Evolutionary conservation across 768 basidiomycete species (phyloP), one percentile per base, ranked within the genome.

Genomic region (Suillus hirtellus): DNA sequence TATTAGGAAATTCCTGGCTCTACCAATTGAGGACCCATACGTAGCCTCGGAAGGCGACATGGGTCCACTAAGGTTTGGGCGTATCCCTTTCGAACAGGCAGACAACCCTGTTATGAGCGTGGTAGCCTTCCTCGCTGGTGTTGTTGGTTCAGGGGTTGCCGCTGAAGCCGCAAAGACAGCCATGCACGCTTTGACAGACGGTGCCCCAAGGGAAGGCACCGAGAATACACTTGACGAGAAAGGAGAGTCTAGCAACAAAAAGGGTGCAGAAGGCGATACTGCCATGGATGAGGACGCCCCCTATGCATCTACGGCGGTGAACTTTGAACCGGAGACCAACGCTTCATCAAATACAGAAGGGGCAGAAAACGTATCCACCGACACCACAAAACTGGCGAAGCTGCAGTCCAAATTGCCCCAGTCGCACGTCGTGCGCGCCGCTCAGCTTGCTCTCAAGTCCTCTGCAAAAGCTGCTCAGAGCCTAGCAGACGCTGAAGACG

Each of bases 101-200:
- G 97, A 99, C 71, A 99, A 99, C 71, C 97, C 97, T 0, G 94
- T 99, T 19, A 95, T 99, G 95, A 94, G 92, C 74, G 97, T 99
- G 27, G 96, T 99, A 21, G 95, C 97, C 2, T 99, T 98, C 80
- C 81, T 99, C 27, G 95, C 97, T 9, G 92, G 93, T 7, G 95
- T 96, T 11, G 90, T 99, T 8, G 88, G 87, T 11, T 94, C 95
- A 0, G 89, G 89, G 0, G 90, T 97, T 4, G 96, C 96, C 4
- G 92, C 94, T 0, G 95, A 95, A 64, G 96, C 96, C 1, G 97
- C 97, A 7, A 95, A 95, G 74, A 88, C 88, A 0, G 95, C 95
- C 0, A 76, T 96, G 64, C 91, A 91, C 52, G 90, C 91, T 63
- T 81, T 96, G 21, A 89, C 88, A 10, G 86, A 88, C 66, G 86